A percentile compares a stretch with the other conserved stretches of the same genome.
These are phyloP conservation scores for Pseudogymnoascus sp. DNA, from an alignment of 2,329 filamentous ascomycete genomes.

Conservation along the genomic window DNA sequence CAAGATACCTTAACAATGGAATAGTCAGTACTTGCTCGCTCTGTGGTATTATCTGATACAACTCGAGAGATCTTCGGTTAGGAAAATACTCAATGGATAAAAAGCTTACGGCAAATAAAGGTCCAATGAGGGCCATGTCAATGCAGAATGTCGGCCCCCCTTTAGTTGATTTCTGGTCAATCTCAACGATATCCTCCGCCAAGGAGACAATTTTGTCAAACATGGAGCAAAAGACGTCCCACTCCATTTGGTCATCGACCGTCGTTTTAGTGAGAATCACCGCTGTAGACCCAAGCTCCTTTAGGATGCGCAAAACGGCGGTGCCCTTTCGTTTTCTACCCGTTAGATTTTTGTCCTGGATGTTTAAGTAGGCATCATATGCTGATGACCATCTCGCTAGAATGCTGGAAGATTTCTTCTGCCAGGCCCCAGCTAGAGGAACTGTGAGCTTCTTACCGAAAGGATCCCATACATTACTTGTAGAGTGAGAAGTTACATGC, in stretches of 20 bases:
- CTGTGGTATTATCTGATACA: background rate
- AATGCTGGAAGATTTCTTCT: background rate
- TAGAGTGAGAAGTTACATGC: background rate
- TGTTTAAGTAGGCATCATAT: background rate
- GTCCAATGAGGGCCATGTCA: background rate
- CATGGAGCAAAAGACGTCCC: background rate
- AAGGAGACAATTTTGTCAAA: slow-evolving; percentile 1
- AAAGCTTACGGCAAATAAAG: background rate
- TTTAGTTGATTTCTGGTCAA: background rate
- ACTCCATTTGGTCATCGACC: background rate
- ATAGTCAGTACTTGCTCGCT: slow-evolving; percentile 43
- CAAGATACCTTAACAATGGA: slow-evolving; percentile 56
- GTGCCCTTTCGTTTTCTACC: background rate
- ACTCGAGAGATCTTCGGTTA: background rate
- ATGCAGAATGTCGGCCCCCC: background rate
- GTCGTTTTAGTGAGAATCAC: slow-evolving; percentile 5
- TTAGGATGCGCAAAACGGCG: background rate
- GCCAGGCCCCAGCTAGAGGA: background rate
- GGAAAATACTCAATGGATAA: background rate
- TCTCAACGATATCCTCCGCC: slow-evolving; percentile 12
- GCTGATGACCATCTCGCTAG: background rate
- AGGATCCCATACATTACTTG: background rate
- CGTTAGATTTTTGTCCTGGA: background rate
- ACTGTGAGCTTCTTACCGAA: background rate
- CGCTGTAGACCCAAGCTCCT: background rate